A percentile compares a stretch with the other conserved stretches of the same genome.
Conservation (phyloP, 2,329 filamentous ascomycete species). For the Neofusicoccum kwambonambiense region DNA sequence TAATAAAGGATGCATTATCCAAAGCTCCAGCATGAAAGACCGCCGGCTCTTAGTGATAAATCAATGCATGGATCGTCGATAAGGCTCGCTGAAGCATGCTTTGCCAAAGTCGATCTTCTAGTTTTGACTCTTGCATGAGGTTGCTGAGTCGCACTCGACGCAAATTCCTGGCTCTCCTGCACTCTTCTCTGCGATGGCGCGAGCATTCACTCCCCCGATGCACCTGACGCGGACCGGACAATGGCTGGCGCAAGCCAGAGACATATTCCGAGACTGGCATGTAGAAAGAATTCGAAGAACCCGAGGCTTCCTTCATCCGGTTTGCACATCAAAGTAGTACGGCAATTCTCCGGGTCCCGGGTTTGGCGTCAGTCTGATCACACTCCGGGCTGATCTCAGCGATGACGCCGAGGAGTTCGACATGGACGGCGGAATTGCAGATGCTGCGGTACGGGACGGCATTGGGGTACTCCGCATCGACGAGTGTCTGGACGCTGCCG, state of each 20-base stretch:
- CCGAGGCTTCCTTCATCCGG: neutral
- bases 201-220: neutral
- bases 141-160: no score
- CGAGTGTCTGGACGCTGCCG: neutral
- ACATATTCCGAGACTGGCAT: no score
- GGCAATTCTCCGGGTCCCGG: constrained; percentile 13
- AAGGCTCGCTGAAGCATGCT: no score
- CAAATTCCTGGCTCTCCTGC: no score
- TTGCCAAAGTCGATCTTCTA: no score
- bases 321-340: constrained; percentile 12
- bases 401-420: neutral
- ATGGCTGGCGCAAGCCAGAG: no score
- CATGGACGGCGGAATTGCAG: neutral
- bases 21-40: neutral
- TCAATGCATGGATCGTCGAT: neutral
- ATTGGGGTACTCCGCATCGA: neutral
- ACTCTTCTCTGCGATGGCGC: no score
- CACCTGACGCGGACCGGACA: no score
- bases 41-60: neutral
- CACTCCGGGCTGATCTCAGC: constrained; percentile 10
- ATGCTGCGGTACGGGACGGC: neutral
- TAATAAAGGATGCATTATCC: neutral
- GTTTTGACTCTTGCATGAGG: no score
- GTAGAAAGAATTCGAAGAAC: no score
- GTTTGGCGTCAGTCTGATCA: constrained; percentile 16